Percentiles rank a stretch among this genome's conserved stretches.
Evolutionary conservation across 352 stramenopile genomes (phyloP).

Genomic region (Phytophthora pseudosyringae): DNA sequence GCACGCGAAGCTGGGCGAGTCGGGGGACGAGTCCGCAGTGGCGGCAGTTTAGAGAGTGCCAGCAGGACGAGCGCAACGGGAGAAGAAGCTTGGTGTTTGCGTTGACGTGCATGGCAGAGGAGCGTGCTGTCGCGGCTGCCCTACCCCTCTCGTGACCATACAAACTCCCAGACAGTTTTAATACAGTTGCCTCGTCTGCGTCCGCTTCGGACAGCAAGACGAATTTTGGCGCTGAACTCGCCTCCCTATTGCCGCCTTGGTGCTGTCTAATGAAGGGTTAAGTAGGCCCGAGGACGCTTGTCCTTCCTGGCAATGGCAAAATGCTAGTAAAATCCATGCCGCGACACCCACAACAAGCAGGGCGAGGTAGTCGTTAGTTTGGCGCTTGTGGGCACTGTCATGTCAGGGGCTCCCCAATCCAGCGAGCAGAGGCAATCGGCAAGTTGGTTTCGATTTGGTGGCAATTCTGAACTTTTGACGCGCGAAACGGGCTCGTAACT

Average conservation of each 20-base stretch:
- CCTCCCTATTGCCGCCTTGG: too few species aligned
- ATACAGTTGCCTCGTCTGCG: background rate
- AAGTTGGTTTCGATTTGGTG: background rate
- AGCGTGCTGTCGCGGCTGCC: conserved; percentile 11
- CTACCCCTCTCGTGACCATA: background rate
- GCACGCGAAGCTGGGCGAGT: background rate
- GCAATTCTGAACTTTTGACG: conserved; percentile 8
- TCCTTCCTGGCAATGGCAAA: too few species aligned
- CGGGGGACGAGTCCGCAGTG: background rate
- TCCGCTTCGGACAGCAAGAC: conserved; percentile 7
- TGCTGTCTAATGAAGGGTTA: too few species aligned
- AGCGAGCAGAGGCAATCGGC: background rate
- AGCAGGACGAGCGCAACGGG: conserved; percentile 9
- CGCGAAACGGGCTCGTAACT: background rate
- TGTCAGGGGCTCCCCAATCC: conserved; percentile 15
- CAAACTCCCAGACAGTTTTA: background rate
- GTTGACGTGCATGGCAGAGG: conserved; percentile 18
- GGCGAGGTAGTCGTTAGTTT: too few species aligned
- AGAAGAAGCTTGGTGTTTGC: background rate
- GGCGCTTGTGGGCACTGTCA: too few species aligned
- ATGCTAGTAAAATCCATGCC: too few species aligned
- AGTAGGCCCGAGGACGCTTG: too few species aligned
- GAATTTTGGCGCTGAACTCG: conserved; percentile 16
- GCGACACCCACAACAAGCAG: too few species aligned
- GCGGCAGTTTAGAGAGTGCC: conserved; percentile 21